A percentile compares a stretch with the other conserved stretches of the same genome.
Evolutionary conservation across 2,329 filamentous ascomycete species (phyloP).

Genomic region (Neocatenulostroma microsporum): DNA sequence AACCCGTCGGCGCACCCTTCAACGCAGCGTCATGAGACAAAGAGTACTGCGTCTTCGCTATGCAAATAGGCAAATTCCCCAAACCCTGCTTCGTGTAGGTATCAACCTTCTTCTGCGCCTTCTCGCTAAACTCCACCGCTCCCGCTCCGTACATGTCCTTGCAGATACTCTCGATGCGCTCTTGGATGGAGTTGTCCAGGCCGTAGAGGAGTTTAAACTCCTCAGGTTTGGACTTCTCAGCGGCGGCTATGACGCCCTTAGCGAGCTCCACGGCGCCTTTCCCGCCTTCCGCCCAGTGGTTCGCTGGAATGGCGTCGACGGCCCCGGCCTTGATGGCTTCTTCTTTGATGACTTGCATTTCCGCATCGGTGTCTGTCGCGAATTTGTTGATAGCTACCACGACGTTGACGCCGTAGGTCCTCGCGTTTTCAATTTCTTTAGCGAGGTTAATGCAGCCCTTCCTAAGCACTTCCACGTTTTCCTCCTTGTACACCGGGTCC

Average conservation of each 20-base stretch:
- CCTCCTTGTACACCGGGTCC: conserved; percentile 80
- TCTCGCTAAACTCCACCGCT: conserved; percentile 83
- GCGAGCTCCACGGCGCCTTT: conserved; percentile 84
- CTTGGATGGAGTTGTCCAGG: conserved; percentile 69
- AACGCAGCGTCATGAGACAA: conserved; percentile 85
- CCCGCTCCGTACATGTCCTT: conserved; percentile 90
- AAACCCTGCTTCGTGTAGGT: conserved; percentile 90
- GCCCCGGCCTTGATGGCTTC: conserved; percentile 88
- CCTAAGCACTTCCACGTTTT: conserved; percentile 87
- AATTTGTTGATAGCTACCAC: conserved; percentile 98
- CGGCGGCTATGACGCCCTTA: conserved; percentile 73
- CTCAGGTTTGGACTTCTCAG: conserved; percentile 65
- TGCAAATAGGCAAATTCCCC: conserved; percentile 85
- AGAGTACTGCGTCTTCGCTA: conserved; percentile 98
- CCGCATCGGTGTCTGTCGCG: conserved; percentile 84
- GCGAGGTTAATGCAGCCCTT: conserved; percentile 87
- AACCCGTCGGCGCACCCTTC: conserved; percentile 91
- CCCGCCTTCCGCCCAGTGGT: conserved; percentile 96
- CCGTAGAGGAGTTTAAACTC: conserved; percentile 82
- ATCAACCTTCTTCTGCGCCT: conserved; percentile 93
- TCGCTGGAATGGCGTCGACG: conserved; percentile 84
- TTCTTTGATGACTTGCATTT: conserved; percentile 80
- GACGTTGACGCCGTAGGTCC: conserved; percentile 81
- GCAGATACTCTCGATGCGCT: conserved; percentile 84
- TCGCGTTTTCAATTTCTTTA: conserved; percentile 92